Conservation (phyloP, 169 alveolate species). For the Perkinsus marinus region DNA sequence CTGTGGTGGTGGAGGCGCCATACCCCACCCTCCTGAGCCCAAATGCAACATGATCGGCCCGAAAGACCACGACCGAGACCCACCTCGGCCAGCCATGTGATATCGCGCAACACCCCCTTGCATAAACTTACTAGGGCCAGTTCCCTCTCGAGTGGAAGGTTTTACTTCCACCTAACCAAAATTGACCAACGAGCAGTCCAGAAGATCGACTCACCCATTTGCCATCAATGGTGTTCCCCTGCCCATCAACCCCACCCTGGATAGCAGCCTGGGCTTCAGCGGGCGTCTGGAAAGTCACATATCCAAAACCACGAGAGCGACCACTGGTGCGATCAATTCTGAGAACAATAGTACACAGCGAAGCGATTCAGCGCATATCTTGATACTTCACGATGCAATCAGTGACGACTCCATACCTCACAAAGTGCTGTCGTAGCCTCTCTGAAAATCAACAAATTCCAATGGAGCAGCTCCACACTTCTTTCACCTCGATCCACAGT, state of each 20-base stretch:
- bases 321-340: slow-evolving; percentile 35
- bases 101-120: not conserved
- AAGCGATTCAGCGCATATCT: too few species aligned
- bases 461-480: not conserved
- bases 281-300: slow-evolving; percentile 34
- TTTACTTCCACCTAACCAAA: not conserved
- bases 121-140: not conserved
- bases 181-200: not conserved
- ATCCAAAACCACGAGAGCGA: slow-evolving; percentile 69
- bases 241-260: not conserved
- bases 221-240: not conserved
- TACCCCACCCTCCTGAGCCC: not conserved
- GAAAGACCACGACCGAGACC: too few species aligned
- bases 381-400: not conserved
- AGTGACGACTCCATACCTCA: not conserved
- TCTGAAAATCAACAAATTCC: too few species aligned
- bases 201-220: not conserved
- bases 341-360: not conserved
- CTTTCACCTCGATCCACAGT: not conserved
- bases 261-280: not conserved
- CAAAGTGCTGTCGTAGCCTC: not conserved
- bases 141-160: not conserved
- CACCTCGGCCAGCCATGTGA: not conserved
- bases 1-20: not conserved
- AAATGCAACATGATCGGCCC: not conserved